Percentiles rank a stretch among this genome's conserved stretches.
Evolutionary conservation across 2,329 filamentous ascomycete genomes (phyloP).

Genomic region (Penicillium sp.): DNA sequence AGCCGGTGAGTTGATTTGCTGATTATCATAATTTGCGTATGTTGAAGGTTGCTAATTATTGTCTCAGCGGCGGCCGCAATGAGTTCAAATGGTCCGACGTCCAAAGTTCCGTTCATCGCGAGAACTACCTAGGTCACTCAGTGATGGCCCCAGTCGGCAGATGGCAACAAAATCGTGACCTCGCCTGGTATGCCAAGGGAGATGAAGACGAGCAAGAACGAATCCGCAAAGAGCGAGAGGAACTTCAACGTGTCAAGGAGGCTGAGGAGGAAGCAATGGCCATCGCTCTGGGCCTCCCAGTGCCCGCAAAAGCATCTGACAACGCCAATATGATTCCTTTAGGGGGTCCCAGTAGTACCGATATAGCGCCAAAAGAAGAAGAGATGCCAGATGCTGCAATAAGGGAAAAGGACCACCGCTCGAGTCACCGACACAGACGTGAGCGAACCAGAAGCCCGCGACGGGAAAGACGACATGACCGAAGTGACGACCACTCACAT

Average conservation of each 20-base stretch:
- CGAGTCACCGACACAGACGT: constrained; percentile 27
- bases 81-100: constrained; percentile 98
- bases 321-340: constrained; percentile 66
- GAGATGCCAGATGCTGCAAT: constrained; percentile 30
- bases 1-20: constrained; percentile 54
- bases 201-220: constrained; percentile 50
- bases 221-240: constrained; percentile 61
- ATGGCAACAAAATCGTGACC: constrained; percentile 77
- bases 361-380: constrained; percentile 34
- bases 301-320: constrained; percentile 58
- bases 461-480: constrained; percentile 31
- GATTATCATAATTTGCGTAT: not conserved
- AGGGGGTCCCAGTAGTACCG: constrained; percentile 49
- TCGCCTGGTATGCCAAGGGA: constrained; percentile 63
- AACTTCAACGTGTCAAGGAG: constrained; percentile 79
- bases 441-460: constrained; percentile 36
- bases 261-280: constrained; percentile 91
- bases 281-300: constrained; percentile 74
- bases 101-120: constrained; percentile 78
- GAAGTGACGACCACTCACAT: constrained; percentile 27
- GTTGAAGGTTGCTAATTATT: constrained; percentile 9
- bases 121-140: constrained; percentile 87
- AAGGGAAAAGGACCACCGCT: constrained; percentile 18
- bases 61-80: constrained; percentile 69
- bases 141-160: constrained; percentile 88